phyloP scores from a whole-genome alignment of 345 rosid genomes.

The Melaleuca quinquenervia region DNA sequence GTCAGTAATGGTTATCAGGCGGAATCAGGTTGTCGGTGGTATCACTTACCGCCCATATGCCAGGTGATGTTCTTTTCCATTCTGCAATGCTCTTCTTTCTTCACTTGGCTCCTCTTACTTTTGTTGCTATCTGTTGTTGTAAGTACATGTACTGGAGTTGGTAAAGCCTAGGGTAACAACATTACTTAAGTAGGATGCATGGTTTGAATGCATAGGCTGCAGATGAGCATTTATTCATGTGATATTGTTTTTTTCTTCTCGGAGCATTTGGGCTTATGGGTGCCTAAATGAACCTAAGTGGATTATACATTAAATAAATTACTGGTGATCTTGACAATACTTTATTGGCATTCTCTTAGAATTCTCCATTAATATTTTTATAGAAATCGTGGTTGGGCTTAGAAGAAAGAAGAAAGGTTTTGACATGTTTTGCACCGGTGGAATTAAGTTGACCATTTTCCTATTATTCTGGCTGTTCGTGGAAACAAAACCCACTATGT shows the following conservation, averaged over 20 bases:
- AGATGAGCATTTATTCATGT: background rate
- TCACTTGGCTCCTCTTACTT: background rate
- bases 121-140: background rate
- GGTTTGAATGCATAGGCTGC: background rate
- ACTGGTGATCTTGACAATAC: background rate
- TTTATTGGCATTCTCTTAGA: background rate
- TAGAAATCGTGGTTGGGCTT: background rate
- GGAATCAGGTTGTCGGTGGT: slow-evolving; percentile 88
- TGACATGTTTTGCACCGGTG: background rate
- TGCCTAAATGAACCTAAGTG: background rate
- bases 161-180: background rate
- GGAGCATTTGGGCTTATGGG: background rate
- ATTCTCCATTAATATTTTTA: background rate
- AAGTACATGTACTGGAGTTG: background rate
- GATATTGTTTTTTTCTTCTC: background rate
- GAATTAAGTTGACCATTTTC: background rate
- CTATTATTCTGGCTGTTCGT: background rate
- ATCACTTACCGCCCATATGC: slow-evolving; percentile 96
- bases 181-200: background rate
- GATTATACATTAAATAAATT: background rate
- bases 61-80: slow-evolving; percentile 36
- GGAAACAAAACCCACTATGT: background rate
- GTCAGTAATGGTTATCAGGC: slow-evolving; percentile 95
- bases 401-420: background rate
- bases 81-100: background rate